Base-by-base conservation (phyloP, 2,329 filamentous ascomycete genomes). In the Onygenales sp. region DNA sequence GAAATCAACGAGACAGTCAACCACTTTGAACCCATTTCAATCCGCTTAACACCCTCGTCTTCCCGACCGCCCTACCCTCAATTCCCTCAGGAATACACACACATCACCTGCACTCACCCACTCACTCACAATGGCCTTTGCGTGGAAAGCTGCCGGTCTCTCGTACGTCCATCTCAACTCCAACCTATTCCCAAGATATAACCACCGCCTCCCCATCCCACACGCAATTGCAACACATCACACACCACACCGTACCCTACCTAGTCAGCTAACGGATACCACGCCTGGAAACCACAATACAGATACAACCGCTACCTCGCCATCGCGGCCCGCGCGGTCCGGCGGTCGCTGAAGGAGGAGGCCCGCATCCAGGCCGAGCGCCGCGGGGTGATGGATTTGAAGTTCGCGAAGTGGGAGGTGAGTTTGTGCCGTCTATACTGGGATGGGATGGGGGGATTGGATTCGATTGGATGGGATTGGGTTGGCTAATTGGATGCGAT, bases 241-340 rank as follows among this genome's bases (percentile, higher is more conserved):
- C 14, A 45, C 11, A 27, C 21, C 21, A 5, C 3, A 27, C 3
- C 21, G 3, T 27, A 27, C 21, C 21, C 3, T 14, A 44, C 43
- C 8, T 5, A 10, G n/a, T 11, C 8, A 10, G 5, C 10, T 13
- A 8, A 6, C 27, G 13, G 14, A 32, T 7, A 32, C 7, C 8
- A 45, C 33, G 31, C 33, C 27, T 4, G 13, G 36, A 5, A 17
- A 11, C 3, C 45, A 35, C 11, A 9, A 60, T 54, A 71, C 73
- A 98, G 93, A 79, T 98, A 98, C 89, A 98, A 98, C 86, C 93
- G 91, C 79, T 97, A 96, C 85, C 85, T 98, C 72, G 85, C 91
- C 70, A 83, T 98, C 77, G 90, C 93, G 69, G 84, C 91, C 75
- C 90, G 91, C 75, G 87, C 89, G 70, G 88, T 98, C 73, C 93